Conservation (phyloP, 345 rosid species). For the Melaleuca alternifolia region DNA sequence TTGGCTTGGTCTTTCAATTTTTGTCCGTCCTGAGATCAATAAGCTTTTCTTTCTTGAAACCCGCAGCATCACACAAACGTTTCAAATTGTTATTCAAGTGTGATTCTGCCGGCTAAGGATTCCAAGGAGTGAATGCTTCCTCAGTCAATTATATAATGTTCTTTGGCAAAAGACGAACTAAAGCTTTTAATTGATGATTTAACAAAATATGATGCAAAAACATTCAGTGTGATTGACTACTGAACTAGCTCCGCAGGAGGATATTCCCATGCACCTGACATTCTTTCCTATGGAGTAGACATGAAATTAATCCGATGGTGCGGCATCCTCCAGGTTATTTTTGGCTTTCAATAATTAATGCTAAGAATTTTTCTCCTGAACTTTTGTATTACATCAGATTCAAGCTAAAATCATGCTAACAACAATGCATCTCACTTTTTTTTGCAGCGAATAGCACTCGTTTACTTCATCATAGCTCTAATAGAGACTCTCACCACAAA, state of each 20-base stretch:
- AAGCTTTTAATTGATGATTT: not conserved
- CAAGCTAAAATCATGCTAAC: not conserved
- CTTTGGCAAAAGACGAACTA: not conserved
- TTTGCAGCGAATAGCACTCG: conserved; percentile 56
- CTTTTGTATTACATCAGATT: not conserved
- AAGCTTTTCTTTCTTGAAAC: not conserved
- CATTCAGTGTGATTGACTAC: not conserved
- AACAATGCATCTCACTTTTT: not conserved
- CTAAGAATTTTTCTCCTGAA: not conserved
- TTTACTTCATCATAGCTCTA: conserved; percentile 46
- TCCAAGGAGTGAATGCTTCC: not conserved
- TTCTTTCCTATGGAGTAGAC: conserved; percentile 55
- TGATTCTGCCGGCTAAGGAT: not conserved
- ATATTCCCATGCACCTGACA: conserved; percentile 53
- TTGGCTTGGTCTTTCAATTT: not conserved
- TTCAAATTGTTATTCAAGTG: not conserved
- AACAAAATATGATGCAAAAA: not conserved
- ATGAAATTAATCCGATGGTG: conserved; percentile 55
- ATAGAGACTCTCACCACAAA: conserved; percentile 44
- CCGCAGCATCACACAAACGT: not conserved
- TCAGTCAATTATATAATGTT: not conserved
- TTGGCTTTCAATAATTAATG: not conserved
- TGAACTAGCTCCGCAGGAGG: conserved; percentile 30
- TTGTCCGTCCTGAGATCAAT: not conserved
- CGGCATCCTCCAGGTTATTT: conserved; percentile 58